Conservation (phyloP, 1,139 yeast species). For the Entelexis paramagnoliae region DNA sequence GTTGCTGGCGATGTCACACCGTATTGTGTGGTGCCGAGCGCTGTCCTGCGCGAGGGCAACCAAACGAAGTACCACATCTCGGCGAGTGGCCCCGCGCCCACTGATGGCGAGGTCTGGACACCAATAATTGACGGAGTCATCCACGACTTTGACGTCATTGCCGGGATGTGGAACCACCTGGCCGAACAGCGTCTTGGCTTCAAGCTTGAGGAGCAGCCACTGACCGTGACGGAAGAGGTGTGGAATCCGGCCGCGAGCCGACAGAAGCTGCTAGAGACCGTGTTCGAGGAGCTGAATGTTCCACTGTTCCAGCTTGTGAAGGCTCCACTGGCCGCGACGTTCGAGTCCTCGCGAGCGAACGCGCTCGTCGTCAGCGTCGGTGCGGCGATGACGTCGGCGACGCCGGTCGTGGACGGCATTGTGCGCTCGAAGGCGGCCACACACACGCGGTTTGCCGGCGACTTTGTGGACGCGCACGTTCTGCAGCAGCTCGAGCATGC, state of each 20-base stretch:
- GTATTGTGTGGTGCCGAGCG: constrained; percentile 60
- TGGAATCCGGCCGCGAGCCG: constrained; percentile 73
- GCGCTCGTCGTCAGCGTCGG: constrained; percentile 34
- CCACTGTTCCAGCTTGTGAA: constrained; percentile 82
- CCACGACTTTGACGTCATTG: constrained; percentile 40
- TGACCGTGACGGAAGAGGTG: constrained; percentile 69
- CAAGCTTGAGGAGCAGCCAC: constrained; percentile 61
- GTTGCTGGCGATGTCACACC: constrained; percentile 92
- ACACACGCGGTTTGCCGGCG: constrained; percentile 36
- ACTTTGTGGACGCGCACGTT: constrained; percentile 34
- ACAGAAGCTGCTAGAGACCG: constrained; percentile 59
- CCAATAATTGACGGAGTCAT: constrained; percentile 37
- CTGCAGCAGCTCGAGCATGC: constrained; percentile 28
- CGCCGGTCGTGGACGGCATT: constrained; percentile 86
- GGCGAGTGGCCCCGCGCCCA: constrained; percentile 29
- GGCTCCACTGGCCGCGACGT: constrained; percentile 76
- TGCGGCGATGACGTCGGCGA: constrained; percentile 46
- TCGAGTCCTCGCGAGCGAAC: constrained; percentile 31
- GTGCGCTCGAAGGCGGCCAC: constrained; percentile 30
- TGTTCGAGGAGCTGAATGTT: constrained; percentile 64
- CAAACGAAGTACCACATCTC: constrained; percentile 30
- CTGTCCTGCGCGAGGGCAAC: constrained; percentile 29
- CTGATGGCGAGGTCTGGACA: constrained; percentile 32
- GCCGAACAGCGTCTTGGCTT: constrained; percentile 39
- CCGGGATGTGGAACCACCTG: constrained; percentile 33